phyloP scores from a whole-genome alignment of 1,284 basidiomycete species.

The Vanrija pseudolonga region DNA sequence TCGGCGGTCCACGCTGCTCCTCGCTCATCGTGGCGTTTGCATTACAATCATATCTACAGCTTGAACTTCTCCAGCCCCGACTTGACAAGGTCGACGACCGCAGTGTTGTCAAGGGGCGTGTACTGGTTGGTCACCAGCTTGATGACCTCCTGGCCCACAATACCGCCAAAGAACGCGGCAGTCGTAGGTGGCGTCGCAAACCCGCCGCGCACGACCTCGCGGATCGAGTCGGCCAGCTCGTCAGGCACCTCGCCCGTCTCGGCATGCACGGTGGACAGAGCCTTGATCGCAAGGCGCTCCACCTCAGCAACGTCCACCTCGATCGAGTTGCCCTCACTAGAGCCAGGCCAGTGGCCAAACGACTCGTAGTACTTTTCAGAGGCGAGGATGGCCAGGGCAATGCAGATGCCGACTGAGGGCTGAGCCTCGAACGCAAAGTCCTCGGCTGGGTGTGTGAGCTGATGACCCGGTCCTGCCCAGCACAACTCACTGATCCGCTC shows the following conservation, averaged over 20 bases:
- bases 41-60: constrained; percentile 22
- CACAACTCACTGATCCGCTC: constrained; percentile 58
- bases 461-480: accelerated
- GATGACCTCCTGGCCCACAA: constrained; percentile 96
- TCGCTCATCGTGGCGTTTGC: too few species aligned
- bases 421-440: constrained; percentile 15
- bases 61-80: constrained; percentile 43
- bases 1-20: too few species aligned
- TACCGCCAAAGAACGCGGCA: constrained; percentile 86
- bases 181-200: constrained; percentile 85
- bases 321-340: constrained; percentile 46
- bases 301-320: constrained; percentile 36
- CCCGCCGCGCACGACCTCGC: constrained; percentile 79
- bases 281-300: constrained; percentile 23
- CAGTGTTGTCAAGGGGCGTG: constrained; percentile 81
- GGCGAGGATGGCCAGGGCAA: constrained; percentile 51
- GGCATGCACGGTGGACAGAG: constrained; percentile 19
- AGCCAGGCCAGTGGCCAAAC: constrained; percentile 51
- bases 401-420: constrained; percentile 19
- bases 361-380: constrained; percentile 48
- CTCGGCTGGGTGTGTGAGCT: constrained; percentile 7
- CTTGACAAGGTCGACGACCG: constrained; percentile 76
- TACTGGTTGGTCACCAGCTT: constrained; percentile 98
- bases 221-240: constrained; percentile 61
- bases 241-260: constrained; percentile 56